These are phyloP conservation scores for Phytopythium kandeliae DNA, from an alignment of 352 stramenopile genomes.

Conservation along the genomic window DNA sequence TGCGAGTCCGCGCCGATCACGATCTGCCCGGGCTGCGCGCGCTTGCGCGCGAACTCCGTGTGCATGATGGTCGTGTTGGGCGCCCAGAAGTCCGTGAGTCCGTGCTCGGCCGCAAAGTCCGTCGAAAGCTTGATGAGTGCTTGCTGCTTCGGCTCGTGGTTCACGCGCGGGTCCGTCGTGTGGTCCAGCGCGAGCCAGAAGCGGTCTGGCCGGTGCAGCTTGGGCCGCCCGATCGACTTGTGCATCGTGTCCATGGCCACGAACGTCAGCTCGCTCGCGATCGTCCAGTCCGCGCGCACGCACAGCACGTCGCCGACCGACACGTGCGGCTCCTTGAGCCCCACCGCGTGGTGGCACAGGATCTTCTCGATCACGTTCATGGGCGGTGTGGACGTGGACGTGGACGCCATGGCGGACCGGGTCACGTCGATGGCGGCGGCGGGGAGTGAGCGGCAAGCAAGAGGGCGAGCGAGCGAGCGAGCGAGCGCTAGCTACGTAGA, in stretches of 20 bases:
- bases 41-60: conserved; percentile 75
- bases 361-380: conserved; percentile 89
- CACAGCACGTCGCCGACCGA: conserved; percentile 69
- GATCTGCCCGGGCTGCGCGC: conserved; percentile 77
- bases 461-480: too few relatives aligned
- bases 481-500: too few relatives aligned
- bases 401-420: neutral
- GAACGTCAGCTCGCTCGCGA: conserved; percentile 76
- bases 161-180: conserved; percentile 75
- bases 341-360: conserved; percentile 64
- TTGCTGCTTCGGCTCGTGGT: conserved; percentile 72
- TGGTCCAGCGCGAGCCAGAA: conserved; percentile 84
- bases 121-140: conserved; percentile 77
- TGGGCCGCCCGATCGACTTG: conserved; percentile 61
- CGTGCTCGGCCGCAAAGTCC: conserved; percentile 66
- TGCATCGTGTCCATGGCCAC: conserved; percentile 82
- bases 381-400: conserved; percentile 12
- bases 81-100: conserved; percentile 70
- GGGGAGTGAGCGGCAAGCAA: too few relatives aligned
- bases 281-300: conserved; percentile 75
- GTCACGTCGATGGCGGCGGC: too few relatives aligned
- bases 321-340: conserved; percentile 41
- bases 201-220: conserved; percentile 68
- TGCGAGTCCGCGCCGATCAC: conserved; percentile 77
- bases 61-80: conserved; percentile 87